Base-by-base conservation (phyloP, 148 eudicot genomes). In the Rheum nobile region DNA sequence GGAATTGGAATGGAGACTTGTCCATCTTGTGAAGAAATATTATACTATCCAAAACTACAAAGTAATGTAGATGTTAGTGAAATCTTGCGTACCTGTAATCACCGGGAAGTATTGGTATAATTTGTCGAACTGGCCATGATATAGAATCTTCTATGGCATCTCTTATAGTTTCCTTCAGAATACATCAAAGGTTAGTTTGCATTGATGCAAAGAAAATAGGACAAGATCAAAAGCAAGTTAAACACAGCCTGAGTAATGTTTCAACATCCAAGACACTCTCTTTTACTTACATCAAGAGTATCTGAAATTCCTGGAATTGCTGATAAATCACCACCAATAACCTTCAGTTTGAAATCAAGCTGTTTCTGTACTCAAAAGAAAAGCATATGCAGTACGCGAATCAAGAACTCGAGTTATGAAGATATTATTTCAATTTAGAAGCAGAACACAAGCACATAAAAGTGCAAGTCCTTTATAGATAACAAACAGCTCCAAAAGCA, bases 91-190 rank as follows among this genome's bases (percentile, higher is more conserved):
- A 84, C 96, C 96, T 87, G 80, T 93, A 93, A 79, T 93, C 94
- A 74, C 98, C 98, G 29, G 98, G 98, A 77, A 93, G 47, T 63
- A 93, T 93, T 19, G 87, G 85, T 79, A 93, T 80, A 50, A 93
- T 85, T 78, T 84, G 77, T 34, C 94, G 90, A 72, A 93, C 91
- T 42, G 98, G 96, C 98, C 98, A 93, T 10, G 89, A 85, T 71
- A 93, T 86, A 43, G 96, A 93, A 85, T 90, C 98, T 81, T 89
- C 98, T 76, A 93, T 79, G 42, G 98, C 94, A 87, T 90, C 94
- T 72, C 89, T 85, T 76, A 93, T 93, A 28, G 85, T 93, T 69
- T 80, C 90, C 98, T 93, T 81, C n/a, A 74, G 43, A 59, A 72
- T 39, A 31, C 4, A 63, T 7, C 38, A 38, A 39, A 39, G 2